A percentile compares a stretch with the other conserved stretches of the same genome.
Evolutionary conservation across 2,329 filamentous ascomycete genomes (phyloP).

Genomic region (Fusarium robinianum): DNA sequence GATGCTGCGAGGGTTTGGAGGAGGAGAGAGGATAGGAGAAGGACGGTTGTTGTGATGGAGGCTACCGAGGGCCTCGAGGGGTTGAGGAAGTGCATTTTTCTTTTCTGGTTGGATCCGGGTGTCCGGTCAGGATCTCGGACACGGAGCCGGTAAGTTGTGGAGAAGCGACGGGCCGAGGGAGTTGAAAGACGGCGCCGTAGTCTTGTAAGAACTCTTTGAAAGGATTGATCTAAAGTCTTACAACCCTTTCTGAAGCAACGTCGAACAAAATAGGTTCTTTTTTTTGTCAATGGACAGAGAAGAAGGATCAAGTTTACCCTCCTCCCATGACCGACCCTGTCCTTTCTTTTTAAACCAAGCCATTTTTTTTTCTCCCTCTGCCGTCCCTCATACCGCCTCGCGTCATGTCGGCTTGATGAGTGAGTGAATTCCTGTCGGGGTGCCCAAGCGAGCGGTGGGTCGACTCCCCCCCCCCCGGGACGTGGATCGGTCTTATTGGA

Average conservation of each 20-base stretch:
- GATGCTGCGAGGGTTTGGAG: constrained; percentile 3
- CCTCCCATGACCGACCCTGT: no score
- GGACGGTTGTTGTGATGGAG: constrained; percentile 4
- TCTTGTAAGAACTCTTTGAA: no score
- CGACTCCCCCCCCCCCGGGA: no score
- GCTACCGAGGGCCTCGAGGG: constrained; percentile 1
- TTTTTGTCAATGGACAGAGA: no score
- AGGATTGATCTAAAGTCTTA: no score
- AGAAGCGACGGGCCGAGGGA: constrained; percentile 4
- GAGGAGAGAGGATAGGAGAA: constrained; percentile 18
- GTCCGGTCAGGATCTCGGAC: constrained; percentile 18
- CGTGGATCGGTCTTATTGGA: constrained; percentile 40
- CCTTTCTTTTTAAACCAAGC: not conserved
- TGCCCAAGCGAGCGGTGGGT: constrained; percentile 34
- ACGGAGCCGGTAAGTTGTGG: constrained; percentile 22
- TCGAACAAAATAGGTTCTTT: constrained; percentile 3
- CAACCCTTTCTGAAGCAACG: no score
- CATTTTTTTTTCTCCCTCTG: no score
- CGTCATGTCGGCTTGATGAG: constrained; percentile 11
- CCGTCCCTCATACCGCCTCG: constrained; percentile 26
- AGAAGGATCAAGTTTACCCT: no score
- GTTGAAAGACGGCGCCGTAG: no score
- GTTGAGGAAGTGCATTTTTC: constrained; percentile 17
- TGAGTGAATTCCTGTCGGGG: constrained; percentile 33
- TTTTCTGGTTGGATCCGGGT: not conserved